Conservation (phyloP, 108 stramenopile genomes). For the Pseudonitzschia pungens region DNA sequence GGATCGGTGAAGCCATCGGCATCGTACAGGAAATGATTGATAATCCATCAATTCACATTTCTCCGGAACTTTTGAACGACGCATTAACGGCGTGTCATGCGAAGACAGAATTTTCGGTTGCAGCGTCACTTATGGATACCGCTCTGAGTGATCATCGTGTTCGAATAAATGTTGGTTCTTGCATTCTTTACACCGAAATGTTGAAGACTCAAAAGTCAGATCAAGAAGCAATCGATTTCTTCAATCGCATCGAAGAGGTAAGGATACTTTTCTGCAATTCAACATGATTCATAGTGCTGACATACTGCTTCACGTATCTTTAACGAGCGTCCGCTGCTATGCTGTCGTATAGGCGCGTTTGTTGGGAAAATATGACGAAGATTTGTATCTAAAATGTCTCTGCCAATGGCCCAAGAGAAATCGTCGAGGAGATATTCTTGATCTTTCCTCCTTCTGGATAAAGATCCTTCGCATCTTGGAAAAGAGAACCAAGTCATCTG, state of each 20-base stretch:
- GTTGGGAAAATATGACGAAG: constrained; percentile 11
- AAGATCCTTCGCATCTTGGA: constrained; percentile 7
- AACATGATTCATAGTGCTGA: background rate
- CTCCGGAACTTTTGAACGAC: constrained; percentile 21
- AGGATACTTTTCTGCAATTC: constrained; percentile 1
- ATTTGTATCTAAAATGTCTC: constrained; percentile 13
- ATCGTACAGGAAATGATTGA: constrained; percentile 16
- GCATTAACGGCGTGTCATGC: constrained; percentile 23
- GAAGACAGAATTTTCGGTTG: constrained; percentile 17
- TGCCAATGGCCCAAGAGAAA: constrained; percentile 34
- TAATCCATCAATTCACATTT: constrained; percentile 14
- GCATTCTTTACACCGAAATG: constrained; percentile 27
- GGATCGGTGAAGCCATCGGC: constrained; percentile 23
- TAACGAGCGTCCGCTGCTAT: background rate
- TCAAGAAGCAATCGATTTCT: constrained; percentile 20
- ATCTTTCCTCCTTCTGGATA: constrained; percentile 18
- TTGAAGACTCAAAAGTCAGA: constrained; percentile 22
- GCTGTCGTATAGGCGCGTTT: constrained; percentile 9
- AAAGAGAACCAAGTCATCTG: background rate
- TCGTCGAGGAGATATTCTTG: constrained; percentile 29
- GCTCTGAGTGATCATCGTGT: constrained; percentile 5
- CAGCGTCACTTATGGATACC: constrained; percentile 13
- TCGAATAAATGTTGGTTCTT: constrained; percentile 12
- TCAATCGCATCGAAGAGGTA: constrained; percentile 25
- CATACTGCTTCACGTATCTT: background rate